These are phyloP conservation scores for Fulvia fulva DNA, from an alignment of 2,329 filamentous ascomycete genomes.

Conservation along the genomic window DNA sequence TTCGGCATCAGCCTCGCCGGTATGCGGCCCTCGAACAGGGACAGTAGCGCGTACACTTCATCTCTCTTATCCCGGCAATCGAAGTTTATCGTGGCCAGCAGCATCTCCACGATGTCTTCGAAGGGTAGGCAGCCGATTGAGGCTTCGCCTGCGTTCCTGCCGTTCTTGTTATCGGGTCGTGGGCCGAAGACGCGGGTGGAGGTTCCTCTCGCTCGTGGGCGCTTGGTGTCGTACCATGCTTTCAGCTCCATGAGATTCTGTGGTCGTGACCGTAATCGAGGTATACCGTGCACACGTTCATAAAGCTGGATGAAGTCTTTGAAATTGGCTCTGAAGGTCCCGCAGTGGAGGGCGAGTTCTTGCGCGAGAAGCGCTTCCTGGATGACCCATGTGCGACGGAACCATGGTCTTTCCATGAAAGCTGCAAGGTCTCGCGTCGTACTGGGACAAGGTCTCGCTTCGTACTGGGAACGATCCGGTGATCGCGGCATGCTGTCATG, in stretches of 20 bases:
- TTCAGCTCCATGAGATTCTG: not conserved
- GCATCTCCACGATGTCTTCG: not conserved
- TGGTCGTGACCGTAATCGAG: not conserved
- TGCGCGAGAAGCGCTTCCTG: conserved; percentile 1
- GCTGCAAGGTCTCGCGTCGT: not conserved
- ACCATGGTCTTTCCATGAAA: not conserved
- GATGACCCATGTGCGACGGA: conserved; percentile 1
- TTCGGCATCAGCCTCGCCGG: not conserved
- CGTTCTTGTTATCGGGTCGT: not conserved
- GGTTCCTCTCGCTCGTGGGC: not conserved
- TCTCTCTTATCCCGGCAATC: not conserved
- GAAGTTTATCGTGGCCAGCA: not conserved
- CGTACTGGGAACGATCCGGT: not conserved
- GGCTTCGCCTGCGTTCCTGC: not conserved
- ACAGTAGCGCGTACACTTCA: conserved; percentile 2
- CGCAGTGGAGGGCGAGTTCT: not conserved
- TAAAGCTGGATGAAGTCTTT: not conserved
- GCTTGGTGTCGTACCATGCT: not conserved
- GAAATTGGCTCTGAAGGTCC: not conserved
- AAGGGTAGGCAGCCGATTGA: not conserved
- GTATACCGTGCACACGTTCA: not conserved
- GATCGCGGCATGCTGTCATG: not conserved
- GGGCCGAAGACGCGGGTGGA: not conserved
- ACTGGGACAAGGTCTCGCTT: no score
- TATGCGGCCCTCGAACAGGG: not conserved